Evolutionary conservation across 208 protist species (phyloP).

Genomic region (Tritrichomonas foetus): DNA sequence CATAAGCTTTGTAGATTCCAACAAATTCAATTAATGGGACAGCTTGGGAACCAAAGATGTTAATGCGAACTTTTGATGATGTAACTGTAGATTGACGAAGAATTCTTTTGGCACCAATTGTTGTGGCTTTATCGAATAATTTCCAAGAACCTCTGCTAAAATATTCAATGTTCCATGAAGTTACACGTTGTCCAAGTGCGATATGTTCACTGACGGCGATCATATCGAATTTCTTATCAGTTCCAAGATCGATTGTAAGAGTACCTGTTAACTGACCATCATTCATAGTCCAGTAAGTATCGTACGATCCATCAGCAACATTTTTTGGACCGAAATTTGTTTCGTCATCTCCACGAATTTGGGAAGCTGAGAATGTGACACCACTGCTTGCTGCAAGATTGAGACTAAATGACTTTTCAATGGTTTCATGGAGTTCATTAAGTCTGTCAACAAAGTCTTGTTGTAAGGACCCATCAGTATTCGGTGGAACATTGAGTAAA

Average conservation of each 20-base stretch:
- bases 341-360: background rate
- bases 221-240: background rate
- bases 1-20: background rate
- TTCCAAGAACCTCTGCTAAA: background rate
- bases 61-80: background rate
- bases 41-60: background rate
- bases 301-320: background rate
- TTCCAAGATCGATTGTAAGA: background rate
- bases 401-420: background rate
- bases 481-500: background rate
- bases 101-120: background rate
- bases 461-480: background rate
- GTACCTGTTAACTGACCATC: background rate
- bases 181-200: background rate
- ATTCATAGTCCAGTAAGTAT: background rate
- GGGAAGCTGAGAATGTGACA: background rate
- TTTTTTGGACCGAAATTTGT: background rate
- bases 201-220: background rate
- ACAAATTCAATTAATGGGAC: background rate
- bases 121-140: background rate
- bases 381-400: background rate
- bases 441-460: background rate
- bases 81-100: background rate
- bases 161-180: background rate
- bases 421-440: background rate